Conservation (phyloP, 148 eudicot genomes). For the Pouteria glomerata region DNA sequence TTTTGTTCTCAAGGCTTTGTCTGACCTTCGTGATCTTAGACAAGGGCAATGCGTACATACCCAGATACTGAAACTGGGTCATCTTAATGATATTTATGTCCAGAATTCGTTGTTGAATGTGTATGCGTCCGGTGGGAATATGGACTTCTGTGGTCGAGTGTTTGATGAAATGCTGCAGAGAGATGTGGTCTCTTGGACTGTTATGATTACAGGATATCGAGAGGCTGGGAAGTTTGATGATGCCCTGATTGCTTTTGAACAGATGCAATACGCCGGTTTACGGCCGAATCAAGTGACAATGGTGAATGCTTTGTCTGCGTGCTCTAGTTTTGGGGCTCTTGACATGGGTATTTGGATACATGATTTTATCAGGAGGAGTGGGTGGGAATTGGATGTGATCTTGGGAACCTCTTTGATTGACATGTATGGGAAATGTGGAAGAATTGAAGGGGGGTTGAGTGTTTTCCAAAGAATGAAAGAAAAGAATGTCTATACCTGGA, state of each 20-base stretch:
- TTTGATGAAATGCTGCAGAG: conserved; percentile 49
- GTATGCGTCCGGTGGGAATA: conserved; percentile 29
- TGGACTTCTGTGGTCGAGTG: conserved; percentile 25
- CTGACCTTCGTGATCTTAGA: conserved; percentile 21
- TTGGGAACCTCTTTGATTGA: conserved; percentile 44
- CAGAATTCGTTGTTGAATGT: conserved; percentile 34
- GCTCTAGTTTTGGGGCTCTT: conserved; percentile 39
- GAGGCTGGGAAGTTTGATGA: conserved; percentile 28
- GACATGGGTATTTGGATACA: conserved; percentile 42
- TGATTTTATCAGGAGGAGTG: conserved; percentile 26
- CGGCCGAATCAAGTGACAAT: conserved; percentile 40
- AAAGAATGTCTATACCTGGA: conserved; percentile 45
- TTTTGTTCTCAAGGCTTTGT: conserved; percentile 34
- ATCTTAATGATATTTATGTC: conserved; percentile 33
- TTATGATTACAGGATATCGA: conserved; percentile 35
- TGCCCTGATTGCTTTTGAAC: conserved; percentile 30
- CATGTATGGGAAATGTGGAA: conserved; percentile 50
- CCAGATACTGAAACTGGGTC: conserved; percentile 32
- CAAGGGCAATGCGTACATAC: conserved; percentile 28
- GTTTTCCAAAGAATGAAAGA: conserved; percentile 35
- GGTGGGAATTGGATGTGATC: conserved; percentile 38
- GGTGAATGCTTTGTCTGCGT: conserved; percentile 44
- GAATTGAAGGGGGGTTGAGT: conserved; percentile 23
- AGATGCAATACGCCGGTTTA: conserved; percentile 36
- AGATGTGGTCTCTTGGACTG: conserved; percentile 56